Evolutionary conservation across 768 basidiomycete species (phyloP).

Genomic region (Rhizopogon roseolus): DNA sequence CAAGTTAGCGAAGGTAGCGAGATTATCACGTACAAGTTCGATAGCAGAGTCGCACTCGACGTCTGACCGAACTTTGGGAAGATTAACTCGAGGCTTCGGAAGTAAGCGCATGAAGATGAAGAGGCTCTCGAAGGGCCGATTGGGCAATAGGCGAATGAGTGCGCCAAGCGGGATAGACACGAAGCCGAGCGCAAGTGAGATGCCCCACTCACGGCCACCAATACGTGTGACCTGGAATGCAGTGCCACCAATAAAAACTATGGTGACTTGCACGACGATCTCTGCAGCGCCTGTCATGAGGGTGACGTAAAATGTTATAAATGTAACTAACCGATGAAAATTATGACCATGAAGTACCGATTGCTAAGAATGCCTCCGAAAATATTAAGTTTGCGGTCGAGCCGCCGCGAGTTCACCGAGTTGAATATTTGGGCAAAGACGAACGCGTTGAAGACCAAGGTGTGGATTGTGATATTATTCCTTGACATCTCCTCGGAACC

Average conservation of each 20-base stretch:
- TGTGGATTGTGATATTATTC: constrained; percentile 54
- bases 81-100: constrained; percentile 48
- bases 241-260: constrained; percentile 86
- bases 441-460: constrained; percentile 96
- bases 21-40: constrained; percentile 69
- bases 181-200: constrained; percentile 82
- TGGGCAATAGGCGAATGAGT: constrained; percentile 77
- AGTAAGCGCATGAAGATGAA: constrained; percentile 57
- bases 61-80: constrained; percentile 62
- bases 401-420: constrained; percentile 84
- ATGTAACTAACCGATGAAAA: constrained; percentile 64
- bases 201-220: constrained; percentile 86
- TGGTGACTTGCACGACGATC: constrained; percentile 79
- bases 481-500: constrained; percentile 36
- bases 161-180: constrained; percentile 87
- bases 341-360: constrained; percentile 80
- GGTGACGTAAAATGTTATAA: background rate
- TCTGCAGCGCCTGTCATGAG: constrained; percentile 41
- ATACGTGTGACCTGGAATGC: constrained; percentile 88
- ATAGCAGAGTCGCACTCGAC: constrained; percentile 76
- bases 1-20: constrained; percentile 65
- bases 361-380: constrained; percentile 80
- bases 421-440: constrained; percentile 98
- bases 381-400: constrained; percentile 85
- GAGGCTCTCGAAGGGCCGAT: constrained; percentile 66